Conservation (phyloP, 768 basidiomycete genomes). For the Agrocybe pediades region DNA sequence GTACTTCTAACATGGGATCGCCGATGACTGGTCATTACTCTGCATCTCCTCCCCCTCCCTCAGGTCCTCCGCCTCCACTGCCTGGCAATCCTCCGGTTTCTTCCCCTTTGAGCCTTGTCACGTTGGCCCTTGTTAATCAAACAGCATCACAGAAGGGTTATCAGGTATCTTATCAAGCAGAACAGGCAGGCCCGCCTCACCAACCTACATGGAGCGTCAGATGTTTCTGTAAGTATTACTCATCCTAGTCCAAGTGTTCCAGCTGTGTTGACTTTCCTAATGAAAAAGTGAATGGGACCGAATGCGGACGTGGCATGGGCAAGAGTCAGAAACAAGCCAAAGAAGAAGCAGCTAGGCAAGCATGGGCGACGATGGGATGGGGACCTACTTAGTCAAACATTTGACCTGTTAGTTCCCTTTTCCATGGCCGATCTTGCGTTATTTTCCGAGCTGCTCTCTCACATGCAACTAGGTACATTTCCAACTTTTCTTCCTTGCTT, state of each 20-base stretch:
- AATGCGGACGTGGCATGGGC: constrained; percentile 50
- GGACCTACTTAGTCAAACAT: constrained; percentile 27
- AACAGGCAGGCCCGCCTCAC: constrained; percentile 52
- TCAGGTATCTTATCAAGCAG: constrained; percentile 47
- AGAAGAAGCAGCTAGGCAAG: constrained; percentile 65
- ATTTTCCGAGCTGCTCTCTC: constrained; percentile 3
- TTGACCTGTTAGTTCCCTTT: constrained; percentile 20
- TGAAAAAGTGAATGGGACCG: constrained; percentile 48
- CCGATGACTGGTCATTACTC: neutral
- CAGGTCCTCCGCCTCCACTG: constrained; percentile 31
- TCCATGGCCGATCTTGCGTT: constrained; percentile 23
- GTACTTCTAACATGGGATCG: neutral
- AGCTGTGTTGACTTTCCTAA: neutral
- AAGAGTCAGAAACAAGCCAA: constrained; percentile 69
- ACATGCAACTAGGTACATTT: constrained; percentile 18
- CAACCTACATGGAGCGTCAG: constrained; percentile 58
- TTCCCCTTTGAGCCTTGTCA: constrained; percentile 29
- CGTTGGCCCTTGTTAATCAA: constrained; percentile 54
- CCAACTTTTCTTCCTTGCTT: neutral
- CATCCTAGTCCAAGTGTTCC: neutral
- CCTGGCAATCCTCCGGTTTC: constrained; percentile 9
- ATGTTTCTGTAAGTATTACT: constrained; percentile 47
- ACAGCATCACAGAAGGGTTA: constrained; percentile 49
- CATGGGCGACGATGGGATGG: constrained; percentile 58
- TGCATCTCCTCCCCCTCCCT: constrained; percentile 27